Evolutionary conservation across 768 basidiomycete genomes (phyloP).

Genomic region (Suillus hirtellus): DNA sequence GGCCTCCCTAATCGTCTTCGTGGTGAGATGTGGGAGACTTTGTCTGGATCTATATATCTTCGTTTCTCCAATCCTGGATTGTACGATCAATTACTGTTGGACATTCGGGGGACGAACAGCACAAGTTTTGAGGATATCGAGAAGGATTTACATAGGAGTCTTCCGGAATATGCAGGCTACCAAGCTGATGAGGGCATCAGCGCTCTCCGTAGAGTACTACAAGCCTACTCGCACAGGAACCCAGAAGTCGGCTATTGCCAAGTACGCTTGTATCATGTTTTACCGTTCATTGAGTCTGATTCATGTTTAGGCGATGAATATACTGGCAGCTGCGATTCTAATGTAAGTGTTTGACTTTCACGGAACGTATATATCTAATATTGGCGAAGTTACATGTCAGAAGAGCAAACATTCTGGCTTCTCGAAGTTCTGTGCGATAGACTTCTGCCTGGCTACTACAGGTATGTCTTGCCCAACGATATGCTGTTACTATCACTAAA

Average conservation of each 20-base stretch:
- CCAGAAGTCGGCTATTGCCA: conserved; percentile 96
- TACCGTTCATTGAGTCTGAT: conserved; percentile 6
- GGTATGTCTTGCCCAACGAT: conserved; percentile 47
- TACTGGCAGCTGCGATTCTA: conserved; percentile 91
- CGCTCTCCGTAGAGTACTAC: conserved; percentile 84
- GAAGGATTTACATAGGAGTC: conserved; percentile 93
- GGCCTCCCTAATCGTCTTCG: conserved; percentile 92
- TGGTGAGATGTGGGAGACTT: conserved; percentile 97
- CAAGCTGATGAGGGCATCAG: conserved; percentile 86
- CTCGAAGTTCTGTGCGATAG: conserved; percentile 93
- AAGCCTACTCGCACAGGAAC: conserved; percentile 95
- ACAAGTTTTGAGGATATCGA: conserved; percentile 98
- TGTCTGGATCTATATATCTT: conserved; percentile 91
- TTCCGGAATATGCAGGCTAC: conserved; percentile 97
- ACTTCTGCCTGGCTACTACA: conserved; percentile 95
- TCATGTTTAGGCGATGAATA: conserved; percentile 84
- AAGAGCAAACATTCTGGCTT: conserved; percentile 98
- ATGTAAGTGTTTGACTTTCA: conserved; percentile 53
- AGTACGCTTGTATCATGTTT: conserved; percentile 37
- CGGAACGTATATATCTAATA: conserved; percentile 13
- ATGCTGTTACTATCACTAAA: conserved; percentile 7
- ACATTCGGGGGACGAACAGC: conserved; percentile 75
- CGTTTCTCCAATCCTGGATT: conserved; percentile 85
- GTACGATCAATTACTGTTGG: conserved; percentile 73
- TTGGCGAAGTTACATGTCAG: conserved; percentile 86